Evolutionary conservation across 2,329 filamentous ascomycete genomes (phyloP).

Genomic region (Pseudovirgaria hyperparasitica): DNA sequence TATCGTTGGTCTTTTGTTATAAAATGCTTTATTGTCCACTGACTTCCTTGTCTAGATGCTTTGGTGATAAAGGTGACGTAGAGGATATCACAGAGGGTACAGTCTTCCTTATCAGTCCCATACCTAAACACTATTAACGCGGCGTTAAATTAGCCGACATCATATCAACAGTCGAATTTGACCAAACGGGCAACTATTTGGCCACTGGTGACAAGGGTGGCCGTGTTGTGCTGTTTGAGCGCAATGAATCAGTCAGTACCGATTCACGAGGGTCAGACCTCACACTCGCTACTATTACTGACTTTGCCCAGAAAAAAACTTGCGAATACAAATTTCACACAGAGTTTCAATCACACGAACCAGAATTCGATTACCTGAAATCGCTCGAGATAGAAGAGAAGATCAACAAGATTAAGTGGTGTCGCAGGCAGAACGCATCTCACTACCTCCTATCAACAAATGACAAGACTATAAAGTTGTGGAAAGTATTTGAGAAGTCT

Average conservation of each 20-base stretch:
- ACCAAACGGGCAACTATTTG: constrained; percentile 80
- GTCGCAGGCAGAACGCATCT: constrained; percentile 91
- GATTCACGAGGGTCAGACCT: neutral
- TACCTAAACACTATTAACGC: constrained; percentile 1
- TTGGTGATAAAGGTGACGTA: constrained; percentile 98
- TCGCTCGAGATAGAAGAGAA: constrained; percentile 99
- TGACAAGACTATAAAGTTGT: constrained; percentile 99
- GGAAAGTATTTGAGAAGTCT: constrained; percentile 99
- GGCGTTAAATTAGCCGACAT: constrained; percentile 55
- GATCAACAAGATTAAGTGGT: constrained; percentile 99
- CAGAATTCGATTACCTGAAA: constrained; percentile 98
- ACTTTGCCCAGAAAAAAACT: constrained; percentile 73
- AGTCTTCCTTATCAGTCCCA: constrained; percentile 8
- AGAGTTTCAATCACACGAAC: constrained; percentile 98
- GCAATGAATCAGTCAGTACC: constrained; percentile 79
- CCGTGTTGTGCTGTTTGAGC: constrained; percentile 73
- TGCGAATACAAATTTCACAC: constrained; percentile 99
- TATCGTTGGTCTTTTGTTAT: constrained; percentile 1
- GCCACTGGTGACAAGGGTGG: constrained; percentile 86
- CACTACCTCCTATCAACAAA: constrained; percentile 98
- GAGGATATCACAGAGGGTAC: constrained; percentile 96
- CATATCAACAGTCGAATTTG: constrained; percentile 83
- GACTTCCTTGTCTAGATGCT: constrained; percentile 53
- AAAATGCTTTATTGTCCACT: constrained; percentile 7
- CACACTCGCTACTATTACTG: constrained; percentile 2